Conservation (phyloP, 441 rosid species). For the Hypseocharis bilobata region DNA sequence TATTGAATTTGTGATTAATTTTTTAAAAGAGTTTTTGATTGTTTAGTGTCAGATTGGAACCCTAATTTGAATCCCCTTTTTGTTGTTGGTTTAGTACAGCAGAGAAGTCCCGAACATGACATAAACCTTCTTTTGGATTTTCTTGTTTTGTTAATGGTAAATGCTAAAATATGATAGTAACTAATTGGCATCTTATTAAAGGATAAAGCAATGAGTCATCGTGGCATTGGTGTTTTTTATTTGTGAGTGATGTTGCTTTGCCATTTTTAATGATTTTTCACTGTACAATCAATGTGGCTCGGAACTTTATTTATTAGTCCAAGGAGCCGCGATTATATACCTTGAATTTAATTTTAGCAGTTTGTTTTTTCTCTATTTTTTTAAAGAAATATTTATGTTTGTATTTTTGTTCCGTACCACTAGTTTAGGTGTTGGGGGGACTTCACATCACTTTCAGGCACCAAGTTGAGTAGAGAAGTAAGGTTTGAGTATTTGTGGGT, state of each 20-base stretch:
- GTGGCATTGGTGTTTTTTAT: background rate
- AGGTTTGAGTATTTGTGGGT: background rate
- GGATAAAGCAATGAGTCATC: conserved; percentile 9
- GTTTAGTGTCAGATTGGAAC: background rate
- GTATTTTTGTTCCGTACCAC: too few species aligned
- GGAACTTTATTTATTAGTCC: too few species aligned
- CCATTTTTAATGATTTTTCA: too few species aligned
- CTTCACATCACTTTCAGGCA: background rate
- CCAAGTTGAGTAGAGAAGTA: background rate
- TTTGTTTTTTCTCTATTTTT: too few species aligned
- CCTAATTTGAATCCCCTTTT: background rate
- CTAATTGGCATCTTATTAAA: background rate
- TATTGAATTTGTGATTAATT: background rate
- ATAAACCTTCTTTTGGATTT: background rate
- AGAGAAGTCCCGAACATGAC: background rate
- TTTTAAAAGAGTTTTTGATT: background rate
- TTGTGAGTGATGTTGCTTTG: too few species aligned
- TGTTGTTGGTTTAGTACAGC: background rate
- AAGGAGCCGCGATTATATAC: too few species aligned
- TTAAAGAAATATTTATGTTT: too few species aligned
- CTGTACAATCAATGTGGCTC: background rate
- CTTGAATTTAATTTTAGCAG: too few species aligned
- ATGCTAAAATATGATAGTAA: background rate
- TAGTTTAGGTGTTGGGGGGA: too few species aligned
- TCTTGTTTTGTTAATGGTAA: background rate